These are phyloP conservation scores for Pseudogymnoascus sp. DNA, from an alignment of 2,329 filamentous ascomycete genomes.

Conservation along the genomic window DNA sequence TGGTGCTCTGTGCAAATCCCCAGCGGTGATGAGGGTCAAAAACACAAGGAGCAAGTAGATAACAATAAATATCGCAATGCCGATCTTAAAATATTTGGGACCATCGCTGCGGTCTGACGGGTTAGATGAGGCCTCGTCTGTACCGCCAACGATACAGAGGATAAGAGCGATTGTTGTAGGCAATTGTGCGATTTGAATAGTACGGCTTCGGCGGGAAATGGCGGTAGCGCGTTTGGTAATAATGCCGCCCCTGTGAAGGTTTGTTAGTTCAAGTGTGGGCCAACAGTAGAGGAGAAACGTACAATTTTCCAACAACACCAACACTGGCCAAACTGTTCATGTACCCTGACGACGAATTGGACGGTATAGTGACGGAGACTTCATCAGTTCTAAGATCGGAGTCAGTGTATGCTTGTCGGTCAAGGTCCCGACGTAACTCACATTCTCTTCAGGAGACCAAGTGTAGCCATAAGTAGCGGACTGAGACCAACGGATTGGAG, in stretches of 20 bases:
- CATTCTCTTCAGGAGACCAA: conserved; percentile 25
- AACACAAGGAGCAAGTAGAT: conserved; percentile 22
- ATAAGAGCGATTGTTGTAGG: conserved; percentile 24
- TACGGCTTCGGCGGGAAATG: conserved; percentile 21
- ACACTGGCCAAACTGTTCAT: not conserved
- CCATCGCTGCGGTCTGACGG: conserved; percentile 18
- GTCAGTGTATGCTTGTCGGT: conserved; percentile 1
- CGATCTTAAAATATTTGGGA: conserved; percentile 21
- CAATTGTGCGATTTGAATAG: conserved; percentile 24
- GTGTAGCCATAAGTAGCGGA: conserved; percentile 22
- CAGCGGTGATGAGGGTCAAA: conserved; percentile 21
- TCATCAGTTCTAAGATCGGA: conserved; percentile 17
- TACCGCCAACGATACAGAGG: conserved; percentile 28
- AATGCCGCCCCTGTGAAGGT: conserved; percentile 14
- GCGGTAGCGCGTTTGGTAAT: conserved; percentile 18
- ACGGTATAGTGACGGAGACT: conserved; percentile 18
- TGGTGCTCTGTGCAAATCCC: conserved; percentile 22
- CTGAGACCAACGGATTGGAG: conserved; percentile 24
- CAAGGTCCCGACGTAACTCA: conserved; percentile 13
- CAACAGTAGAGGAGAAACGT: not conserved
- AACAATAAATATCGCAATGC: conserved; percentile 25
- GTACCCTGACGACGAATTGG: not conserved
- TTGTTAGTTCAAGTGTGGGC: not conserved
- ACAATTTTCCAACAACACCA: not conserved
- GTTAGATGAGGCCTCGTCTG: conserved; percentile 15